Evolutionary conservation across 441 rosid genomes (phyloP), one percentile per base, ranked within the genome.

Genomic region (Daphne laureola): DNA sequence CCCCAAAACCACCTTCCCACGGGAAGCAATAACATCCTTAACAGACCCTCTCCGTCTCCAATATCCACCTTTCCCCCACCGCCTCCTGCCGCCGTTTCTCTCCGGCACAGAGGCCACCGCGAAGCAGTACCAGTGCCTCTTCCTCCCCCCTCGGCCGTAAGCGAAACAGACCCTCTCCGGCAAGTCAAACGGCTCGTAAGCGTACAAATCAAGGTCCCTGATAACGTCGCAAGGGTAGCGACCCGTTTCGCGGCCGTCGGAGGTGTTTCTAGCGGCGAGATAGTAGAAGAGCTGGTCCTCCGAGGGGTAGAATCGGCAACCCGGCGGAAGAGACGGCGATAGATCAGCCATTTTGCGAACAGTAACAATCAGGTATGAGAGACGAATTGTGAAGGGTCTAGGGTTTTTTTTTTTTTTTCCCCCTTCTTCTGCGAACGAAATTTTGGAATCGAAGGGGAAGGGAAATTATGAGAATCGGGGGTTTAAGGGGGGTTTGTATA

Each of bases 71-170:
- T 58, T 72, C 0, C 70, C 73, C 58, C 41, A 51, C 59, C 66
- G 67, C 17, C 59, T 36, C 49, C 63, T 53, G 47, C 62, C 53
- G 5, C 53, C 54, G 21, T 47, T 31, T 47, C 67, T 67, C 42
- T 54, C 65, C 4, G 38, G 46, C 56, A 35, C 25, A 51, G 18
- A 72, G 62, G 63, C 53, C 57, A 58, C 58, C 42, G 61, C 51
- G 50, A 64, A 84, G 47, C 75, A 84, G 55, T 46, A 77, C 83
- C 84, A 79, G 62, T 79, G 85, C 62, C 70, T 69, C 61, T 46
- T 75, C 58, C 68, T 63, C 55, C 64, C 79, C 26, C 64, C 56
- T 16, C 1, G 17, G 0, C 79, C 80, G 40, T 65, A 73, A 2
- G 66, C 42, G 55, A 49, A 79, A 38, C 67, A 70, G 12, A 70